Evolutionary conservation across 805 yeast species (phyloP).

Genomic region (Myxozyma mucilagina): DNA sequence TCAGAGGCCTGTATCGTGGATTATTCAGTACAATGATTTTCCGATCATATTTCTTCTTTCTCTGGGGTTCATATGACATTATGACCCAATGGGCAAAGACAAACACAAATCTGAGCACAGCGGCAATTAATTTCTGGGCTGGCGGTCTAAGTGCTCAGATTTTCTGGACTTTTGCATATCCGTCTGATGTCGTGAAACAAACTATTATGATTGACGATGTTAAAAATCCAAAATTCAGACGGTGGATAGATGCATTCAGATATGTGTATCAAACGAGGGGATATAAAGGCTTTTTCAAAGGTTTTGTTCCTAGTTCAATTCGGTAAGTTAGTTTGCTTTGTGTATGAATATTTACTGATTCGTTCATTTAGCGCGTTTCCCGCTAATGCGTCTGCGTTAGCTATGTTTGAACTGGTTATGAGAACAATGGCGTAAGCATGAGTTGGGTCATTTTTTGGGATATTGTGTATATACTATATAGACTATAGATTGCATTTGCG

Average conservation of each 20-base stretch:
- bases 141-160: slow-evolving; percentile 81
- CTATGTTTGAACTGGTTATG: slow-evolving; percentile 50
- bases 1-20: slow-evolving; percentile 77
- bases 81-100: slow-evolving; percentile 67
- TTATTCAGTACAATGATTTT: slow-evolving; percentile 82
- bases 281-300: slow-evolving; percentile 69
- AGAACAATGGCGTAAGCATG: slow-evolving; percentile 14
- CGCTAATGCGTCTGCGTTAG: slow-evolving; percentile 90
- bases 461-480: background rate
- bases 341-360: slow-evolving; percentile 31
- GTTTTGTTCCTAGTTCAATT: slow-evolving; percentile 72
- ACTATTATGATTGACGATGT: slow-evolving; percentile 79
- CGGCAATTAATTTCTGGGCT: slow-evolving; percentile 83
- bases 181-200: slow-evolving; percentile 85
- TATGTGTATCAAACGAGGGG: slow-evolving; percentile 59
- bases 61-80: slow-evolving; percentile 93
- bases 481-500: background rate
- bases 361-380: slow-evolving; percentile 68
- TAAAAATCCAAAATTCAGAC: slow-evolving; percentile 65
- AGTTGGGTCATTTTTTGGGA: background rate
- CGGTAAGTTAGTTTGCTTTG: slow-evolving; percentile 8
- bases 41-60: slow-evolving; percentile 79
- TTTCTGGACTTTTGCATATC: slow-evolving; percentile 88
- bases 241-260: slow-evolving; percentile 70
- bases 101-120: slow-evolving; percentile 63